Evolutionary conservation across 2,329 filamentous ascomycete species (phyloP).

Genomic region (Aspergillus sp.): DNA sequence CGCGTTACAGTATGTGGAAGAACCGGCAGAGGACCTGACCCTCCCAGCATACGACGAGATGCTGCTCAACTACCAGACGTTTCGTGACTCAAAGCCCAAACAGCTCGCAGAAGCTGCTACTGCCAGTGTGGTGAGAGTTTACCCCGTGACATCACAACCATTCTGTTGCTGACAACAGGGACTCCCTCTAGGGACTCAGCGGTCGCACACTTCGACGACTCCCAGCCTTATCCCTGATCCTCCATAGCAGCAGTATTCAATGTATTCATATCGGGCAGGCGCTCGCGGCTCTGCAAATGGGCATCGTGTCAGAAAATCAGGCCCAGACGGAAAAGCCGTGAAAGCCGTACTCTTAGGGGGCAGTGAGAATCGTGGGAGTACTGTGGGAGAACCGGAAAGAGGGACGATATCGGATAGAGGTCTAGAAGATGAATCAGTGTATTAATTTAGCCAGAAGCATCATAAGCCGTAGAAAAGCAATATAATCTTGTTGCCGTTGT

Average conservation of each 20-base stretch:
- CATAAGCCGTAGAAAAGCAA: not conserved
- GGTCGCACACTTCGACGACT: constrained; percentile 36
- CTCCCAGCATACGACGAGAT: constrained; percentile 22
- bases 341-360: not conserved
- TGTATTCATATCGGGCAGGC: constrained; percentile 29
- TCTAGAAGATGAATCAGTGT: not conserved
- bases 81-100: constrained; percentile 20
- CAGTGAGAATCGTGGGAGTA: constrained; percentile 1
- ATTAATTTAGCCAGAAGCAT: not conserved
- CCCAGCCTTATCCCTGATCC: constrained; percentile 34
- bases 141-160: constrained; percentile 3
- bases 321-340: constrained; percentile 11
- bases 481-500: not conserved
- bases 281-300: constrained; percentile 28
- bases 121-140: constrained; percentile 19
- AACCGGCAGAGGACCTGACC: constrained; percentile 12
- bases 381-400: too few relatives aligned
- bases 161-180: constrained; percentile 15
- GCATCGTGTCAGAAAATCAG: constrained; percentile 27
- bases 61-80: constrained; percentile 22
- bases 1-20: constrained; percentile 22
- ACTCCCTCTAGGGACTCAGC: constrained; percentile 20
- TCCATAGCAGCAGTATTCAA: constrained; percentile 28
- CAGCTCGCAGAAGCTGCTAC: constrained; percentile 20
- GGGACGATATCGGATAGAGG: too few relatives aligned